Evolutionary conservation across 306 rosid species (phyloP), one percentile per base, ranked within the genome.

Genomic region (Betula pendula): DNA sequence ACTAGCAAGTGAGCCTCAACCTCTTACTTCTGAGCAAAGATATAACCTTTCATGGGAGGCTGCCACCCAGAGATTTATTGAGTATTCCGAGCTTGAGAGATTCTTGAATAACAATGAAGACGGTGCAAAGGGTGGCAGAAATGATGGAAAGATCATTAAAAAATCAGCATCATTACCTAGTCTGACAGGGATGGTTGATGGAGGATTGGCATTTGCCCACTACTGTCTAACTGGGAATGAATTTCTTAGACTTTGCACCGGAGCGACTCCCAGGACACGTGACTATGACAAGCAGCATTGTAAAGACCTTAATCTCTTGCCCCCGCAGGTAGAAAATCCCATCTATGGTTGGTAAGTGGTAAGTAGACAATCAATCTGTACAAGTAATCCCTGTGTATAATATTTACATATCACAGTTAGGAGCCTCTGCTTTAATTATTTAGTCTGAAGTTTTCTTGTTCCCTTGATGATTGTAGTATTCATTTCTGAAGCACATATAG

Each of bases 41-140:
- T 88, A 89, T 71, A 79, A 85, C 60, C 97, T 95, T 68, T 95
- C 99, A 43, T 95, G 99, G 99, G 99, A 95, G 84, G 99, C 97
- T 52, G 99, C 99, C 31, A 95, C 99, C 49, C 90, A 92, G 76
- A 89, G 99, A 81, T 95, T 95, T 72, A 84, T 92, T 87, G 92
- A 89, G 75, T 88, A 85, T 78, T 95, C 99, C 5, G 97, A 95
- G 71, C 93, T 95, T 47, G 85, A 91, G 59, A 84, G n/a, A 75
- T 42, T 92, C 75, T 72, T 92, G 80, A 82, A 83, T 72, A 75
- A 51, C 27, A 87, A 81, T 27, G 83, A 71, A 65, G 81, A 83
- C 45, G 81, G 80, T 29, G 70, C 77, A 27, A 81, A 82, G 53
- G 67, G 83, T 8, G 69, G 79, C 62, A 44, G 24, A 44, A 27